phyloP scores from a whole-genome alignment of 1,284 basidiomycete species.

The Papiliotrema laurentii region DNA sequence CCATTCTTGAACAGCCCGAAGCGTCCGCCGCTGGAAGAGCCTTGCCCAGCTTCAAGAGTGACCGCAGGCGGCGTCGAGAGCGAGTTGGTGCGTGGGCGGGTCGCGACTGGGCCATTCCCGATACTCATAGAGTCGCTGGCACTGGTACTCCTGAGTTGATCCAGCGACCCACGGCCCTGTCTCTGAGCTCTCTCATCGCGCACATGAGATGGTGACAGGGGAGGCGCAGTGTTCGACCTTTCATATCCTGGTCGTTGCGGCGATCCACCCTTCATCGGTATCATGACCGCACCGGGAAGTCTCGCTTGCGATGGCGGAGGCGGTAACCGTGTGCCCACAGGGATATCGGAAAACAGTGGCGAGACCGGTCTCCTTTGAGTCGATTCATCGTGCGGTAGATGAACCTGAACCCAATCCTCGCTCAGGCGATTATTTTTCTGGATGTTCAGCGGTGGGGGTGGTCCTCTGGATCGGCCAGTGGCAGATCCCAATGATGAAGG shows the following conservation, averaged over 20 bases:
- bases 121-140: slow-evolving; percentile 7
- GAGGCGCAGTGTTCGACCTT: slow-evolving; percentile 19
- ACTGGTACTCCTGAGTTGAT: slow-evolving; percentile 18
- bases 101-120: neutral
- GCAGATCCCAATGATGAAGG: neutral
- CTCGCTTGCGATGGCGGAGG: slow-evolving; percentile 1
- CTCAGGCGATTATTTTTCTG: slow-evolving; percentile 18
- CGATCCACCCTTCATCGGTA: slow-evolving; percentile 22
- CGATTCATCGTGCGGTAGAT: slow-evolving; percentile 1
- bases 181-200: slow-evolving; percentile 2
- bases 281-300: slow-evolving; percentile 16
- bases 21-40: neutral
- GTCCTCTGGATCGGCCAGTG: slow-evolving; percentile 3
- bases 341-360: slow-evolving; percentile 3
- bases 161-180: slow-evolving; percentile 17
- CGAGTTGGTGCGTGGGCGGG: slow-evolving; percentile 14
- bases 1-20: slow-evolving; percentile 9
- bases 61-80: slow-evolving; percentile 22
- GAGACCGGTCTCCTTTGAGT: neutral
- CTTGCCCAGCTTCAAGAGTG: slow-evolving; percentile 13
- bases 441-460: slow-evolving; percentile 1
- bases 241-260: slow-evolving; percentile 22
- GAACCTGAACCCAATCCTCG: slow-evolving; percentile 29
- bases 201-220: slow-evolving; percentile 13
- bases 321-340: neutral